These are phyloP conservation scores for Dioscorea zingiberensis DNA, from an alignment of 106 monocot genomes.

Conservation along the genomic window DNA sequence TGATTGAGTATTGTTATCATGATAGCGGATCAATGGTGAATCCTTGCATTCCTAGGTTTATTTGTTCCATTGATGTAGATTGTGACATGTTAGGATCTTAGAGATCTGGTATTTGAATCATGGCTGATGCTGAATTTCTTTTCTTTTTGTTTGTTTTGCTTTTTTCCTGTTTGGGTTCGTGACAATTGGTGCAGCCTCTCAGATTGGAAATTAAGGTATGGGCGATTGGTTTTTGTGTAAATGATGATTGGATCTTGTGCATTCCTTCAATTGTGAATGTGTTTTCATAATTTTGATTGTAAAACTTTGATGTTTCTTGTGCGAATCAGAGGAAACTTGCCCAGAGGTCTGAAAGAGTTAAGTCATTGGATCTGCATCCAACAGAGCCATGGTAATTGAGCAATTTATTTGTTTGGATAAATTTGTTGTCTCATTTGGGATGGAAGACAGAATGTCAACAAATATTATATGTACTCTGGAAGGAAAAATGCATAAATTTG, in stretches of 20 bases:
- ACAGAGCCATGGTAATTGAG: constrained; percentile 85
- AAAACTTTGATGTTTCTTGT: constrained; percentile 6
- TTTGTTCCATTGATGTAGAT: background rate
- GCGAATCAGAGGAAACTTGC: constrained; percentile 66
- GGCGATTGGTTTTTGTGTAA: background rate
- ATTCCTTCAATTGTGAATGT: background rate
- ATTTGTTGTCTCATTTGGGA: background rate
- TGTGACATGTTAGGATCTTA: background rate
- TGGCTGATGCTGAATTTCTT: background rate
- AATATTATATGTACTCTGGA: background rate
- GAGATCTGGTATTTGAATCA: constrained; percentile 1
- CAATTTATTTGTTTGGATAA: background rate
- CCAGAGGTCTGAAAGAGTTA: constrained; percentile 73
- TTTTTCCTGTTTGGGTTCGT: constrained; percentile 6
- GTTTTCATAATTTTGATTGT: background rate
- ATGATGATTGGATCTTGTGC: constrained; percentile 8
- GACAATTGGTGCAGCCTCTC: constrained; percentile 49
- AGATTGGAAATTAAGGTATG: constrained; percentile 82
- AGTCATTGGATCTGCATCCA: constrained; percentile 76
- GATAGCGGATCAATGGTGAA: background rate
- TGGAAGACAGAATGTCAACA: background rate
- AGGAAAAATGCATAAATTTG: too few relatives aligned
- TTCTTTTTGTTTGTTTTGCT: constrained; percentile 9
- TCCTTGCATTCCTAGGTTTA: background rate
- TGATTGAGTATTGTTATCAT: background rate